A percentile compares a stretch with the other conserved stretches of the same genome.
Conservation (phyloP, 2,329 filamentous ascomycete genomes). For the Diaporthe sp. region DNA sequence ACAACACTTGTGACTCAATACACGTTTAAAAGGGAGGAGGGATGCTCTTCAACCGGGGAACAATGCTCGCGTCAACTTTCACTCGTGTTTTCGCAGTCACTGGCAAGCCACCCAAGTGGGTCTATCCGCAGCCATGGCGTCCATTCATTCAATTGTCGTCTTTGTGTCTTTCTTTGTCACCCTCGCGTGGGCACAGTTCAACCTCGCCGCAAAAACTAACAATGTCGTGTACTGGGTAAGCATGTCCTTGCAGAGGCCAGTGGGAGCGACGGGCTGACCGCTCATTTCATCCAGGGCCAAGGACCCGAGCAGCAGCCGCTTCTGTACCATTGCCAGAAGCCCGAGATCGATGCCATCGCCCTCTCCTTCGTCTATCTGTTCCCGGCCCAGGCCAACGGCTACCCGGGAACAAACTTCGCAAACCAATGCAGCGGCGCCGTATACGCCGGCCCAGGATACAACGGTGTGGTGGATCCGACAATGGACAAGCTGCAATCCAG, state of each 20-base stretch:
- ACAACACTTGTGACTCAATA: neutral
- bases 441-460: conserved; percentile 51
- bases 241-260: neutral
- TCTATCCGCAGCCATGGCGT: conserved; percentile 26
- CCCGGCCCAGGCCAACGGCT: conserved; percentile 57
- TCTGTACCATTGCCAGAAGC: conserved; percentile 54
- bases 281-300: conserved; percentile 51
- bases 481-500: conserved; percentile 51
- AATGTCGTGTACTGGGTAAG: conserved; percentile 59
- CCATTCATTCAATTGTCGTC: conserved; percentile 13
- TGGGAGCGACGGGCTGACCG: conserved; percentile 7
- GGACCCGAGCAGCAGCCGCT: conserved; percentile 54
- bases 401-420: conserved; percentile 57
- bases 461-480: conserved; percentile 47
- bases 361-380: conserved; percentile 59
- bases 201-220: conserved; percentile 52
- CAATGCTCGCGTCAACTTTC: conserved; percentile 16
- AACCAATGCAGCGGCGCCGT: conserved; percentile 54
- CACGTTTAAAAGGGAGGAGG: neutral
- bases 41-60: neutral
- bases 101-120: conserved; percentile 33
- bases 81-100: conserved; percentile 19
- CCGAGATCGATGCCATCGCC: conserved; percentile 57
- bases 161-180: conserved; percentile 5
- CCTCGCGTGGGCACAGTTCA: conserved; percentile 44